These are phyloP conservation scores for Spathaspora sp. DNA, from an alignment of 1,139 yeast species.

Conservation along the genomic window DNA sequence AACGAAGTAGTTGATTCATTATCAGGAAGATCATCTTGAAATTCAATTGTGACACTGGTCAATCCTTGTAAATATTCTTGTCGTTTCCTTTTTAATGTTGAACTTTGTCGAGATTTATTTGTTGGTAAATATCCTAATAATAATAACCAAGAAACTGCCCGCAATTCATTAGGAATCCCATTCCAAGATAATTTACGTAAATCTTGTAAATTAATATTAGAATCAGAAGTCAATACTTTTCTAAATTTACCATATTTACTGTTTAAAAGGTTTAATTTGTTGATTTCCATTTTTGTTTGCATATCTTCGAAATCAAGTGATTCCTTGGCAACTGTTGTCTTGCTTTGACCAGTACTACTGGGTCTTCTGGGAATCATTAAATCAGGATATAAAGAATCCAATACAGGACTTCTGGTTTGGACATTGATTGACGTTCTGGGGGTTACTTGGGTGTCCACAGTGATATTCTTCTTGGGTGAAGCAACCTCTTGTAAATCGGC, in stretches of 20 bases:
- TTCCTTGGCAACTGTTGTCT: conserved; percentile 16
- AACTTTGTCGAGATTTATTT: conserved; percentile 69
- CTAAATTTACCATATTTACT: conserved; percentile 69
- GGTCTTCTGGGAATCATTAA: conserved; percentile 22
- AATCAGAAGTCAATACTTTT: conserved; percentile 56
- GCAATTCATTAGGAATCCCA: conserved; percentile 80
- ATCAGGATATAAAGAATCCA: conserved; percentile 43
- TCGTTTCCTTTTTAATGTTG: conserved; percentile 74
- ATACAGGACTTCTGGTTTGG: conserved; percentile 20
- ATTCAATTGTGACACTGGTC: conserved; percentile 41
- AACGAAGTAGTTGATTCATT: conserved; percentile 17
- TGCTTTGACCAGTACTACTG: conserved; percentile 10
- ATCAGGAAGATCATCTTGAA: conserved; percentile 37
- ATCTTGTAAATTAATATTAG: conserved; percentile 58
- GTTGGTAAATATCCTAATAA: conserved; percentile 88
- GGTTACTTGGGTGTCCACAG: conserved; percentile 6
- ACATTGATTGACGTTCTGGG: conserved; percentile 13
- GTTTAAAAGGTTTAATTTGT: conserved; percentile 56
- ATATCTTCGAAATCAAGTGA: conserved; percentile 26
- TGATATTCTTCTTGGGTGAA: conserved; percentile 7
- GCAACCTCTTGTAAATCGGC: conserved; percentile 65
- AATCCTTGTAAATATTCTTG: conserved; percentile 81
- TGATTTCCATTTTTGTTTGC: conserved; percentile 45
- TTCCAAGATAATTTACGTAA: conserved; percentile 87
- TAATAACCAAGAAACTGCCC: conserved; percentile 89